These are phyloP conservation scores for Vigna mungo DNA, from an alignment of 306 rosid genomes.

Conservation along the genomic window DNA sequence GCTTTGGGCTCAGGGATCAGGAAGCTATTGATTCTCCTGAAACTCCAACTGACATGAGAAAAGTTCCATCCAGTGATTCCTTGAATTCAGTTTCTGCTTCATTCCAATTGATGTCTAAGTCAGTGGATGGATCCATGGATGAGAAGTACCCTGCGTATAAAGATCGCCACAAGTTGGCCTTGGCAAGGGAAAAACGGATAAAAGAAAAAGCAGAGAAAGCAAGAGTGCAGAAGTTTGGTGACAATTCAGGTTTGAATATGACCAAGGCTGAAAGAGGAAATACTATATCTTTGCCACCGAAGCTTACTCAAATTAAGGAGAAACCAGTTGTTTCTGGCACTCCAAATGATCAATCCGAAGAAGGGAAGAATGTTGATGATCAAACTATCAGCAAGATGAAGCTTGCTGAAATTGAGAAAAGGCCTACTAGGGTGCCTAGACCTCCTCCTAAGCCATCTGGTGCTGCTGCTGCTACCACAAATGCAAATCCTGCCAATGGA, in stretches of 20 bases:
- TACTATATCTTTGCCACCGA: conserved; percentile 66
- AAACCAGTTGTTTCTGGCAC: conserved; percentile 60
- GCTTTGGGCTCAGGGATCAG: conserved; percentile 75
- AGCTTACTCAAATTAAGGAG: conserved; percentile 77
- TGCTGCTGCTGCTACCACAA: conserved; percentile 50
- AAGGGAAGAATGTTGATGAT: conserved; percentile 59
- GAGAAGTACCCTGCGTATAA: conserved; percentile 94
- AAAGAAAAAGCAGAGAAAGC: conserved; percentile 91
- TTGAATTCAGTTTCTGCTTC: conserved; percentile 76
- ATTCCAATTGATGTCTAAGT: conserved; percentile 95
- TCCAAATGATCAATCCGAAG: conserved; percentile 64
- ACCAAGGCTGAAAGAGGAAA: conserved; percentile 63
- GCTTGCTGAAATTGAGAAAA: conserved; percentile 85
- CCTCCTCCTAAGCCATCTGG: conserved; percentile 85
- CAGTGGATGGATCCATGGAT: conserved; percentile 76
- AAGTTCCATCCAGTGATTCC: conserved; percentile 62
- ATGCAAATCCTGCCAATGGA: conserved; percentile 60
- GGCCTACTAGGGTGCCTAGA: conserved; percentile 84
- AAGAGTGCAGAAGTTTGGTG: conserved; percentile 79
- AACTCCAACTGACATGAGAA: conserved; percentile 62
- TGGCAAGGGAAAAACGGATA: conserved; percentile 82
- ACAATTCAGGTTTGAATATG: conserved; percentile 54
- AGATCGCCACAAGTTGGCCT: conserved; percentile 91
- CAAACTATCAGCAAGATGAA: conserved; percentile 81
- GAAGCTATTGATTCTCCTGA: conserved; percentile 69